Base-by-base conservation (phyloP, 2,329 filamentous ascomycete genomes). In the Penicillium sp. region DNA sequence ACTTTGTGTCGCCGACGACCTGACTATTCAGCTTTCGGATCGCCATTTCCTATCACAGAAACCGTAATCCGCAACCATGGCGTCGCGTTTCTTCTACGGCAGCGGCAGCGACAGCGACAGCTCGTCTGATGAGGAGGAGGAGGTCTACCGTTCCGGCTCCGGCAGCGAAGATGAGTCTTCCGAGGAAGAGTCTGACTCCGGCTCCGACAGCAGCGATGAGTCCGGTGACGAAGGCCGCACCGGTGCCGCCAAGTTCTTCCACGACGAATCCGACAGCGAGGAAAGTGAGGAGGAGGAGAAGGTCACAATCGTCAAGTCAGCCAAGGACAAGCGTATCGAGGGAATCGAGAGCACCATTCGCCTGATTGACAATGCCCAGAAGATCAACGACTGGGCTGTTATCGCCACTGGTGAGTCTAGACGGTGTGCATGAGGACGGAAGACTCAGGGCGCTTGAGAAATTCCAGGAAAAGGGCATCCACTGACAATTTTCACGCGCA, bases 71-170 rank as follows among this genome's bases (percentile, higher is more conserved):
- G 65, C 74, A 79, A 89, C 9, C 39, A 54, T 72, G 60, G 94
- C 93, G 89, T 97, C 94, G 84, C 89, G 91, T 81, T 99, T 97
- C 79, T 97, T 97, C 84, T 89, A 91, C 77, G 89, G 89, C 75
- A 89, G 88, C 80, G 92, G 96, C 78, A 97, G 92, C 85, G 96
- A 93, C 71, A 90, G 86, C 82, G 92, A 97, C 80, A 91, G 90
- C 83, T 96, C 91, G 61, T 85, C 82, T 70, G 93, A 97, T 68
- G 93, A 97, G 82, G 92, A 97, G 80, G 88, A 92, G 78, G 60
- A 63, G 57, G 87, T 96, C 78, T 95, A 95, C 85, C 85, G 83
- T 66, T 87, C 88, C 67, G 86, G 86, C 75, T 88, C 90, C 74
- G 44, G 36, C 43, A 53, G 50, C 50, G 83, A 86, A 69, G 78